phyloP scores from a whole-genome alignment of 1,284 basidiomycete species.

The Apiotrichum domesticum region DNA sequence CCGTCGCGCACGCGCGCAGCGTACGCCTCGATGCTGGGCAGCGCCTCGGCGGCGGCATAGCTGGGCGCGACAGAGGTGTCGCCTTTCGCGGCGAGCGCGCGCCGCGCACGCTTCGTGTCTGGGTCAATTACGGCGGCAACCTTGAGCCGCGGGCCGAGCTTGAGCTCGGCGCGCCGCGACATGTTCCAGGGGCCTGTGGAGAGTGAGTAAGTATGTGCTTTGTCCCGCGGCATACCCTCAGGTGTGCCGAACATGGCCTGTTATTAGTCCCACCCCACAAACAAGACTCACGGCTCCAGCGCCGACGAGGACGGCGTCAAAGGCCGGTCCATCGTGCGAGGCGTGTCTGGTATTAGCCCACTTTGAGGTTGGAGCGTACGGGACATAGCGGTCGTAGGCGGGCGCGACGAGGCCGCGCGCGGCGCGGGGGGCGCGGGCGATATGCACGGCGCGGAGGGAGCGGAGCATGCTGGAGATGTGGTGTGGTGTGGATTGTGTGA shows the following conservation, averaged over 20 bases:
- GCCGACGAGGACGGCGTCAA: constrained; percentile 31
- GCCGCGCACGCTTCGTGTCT: constrained; percentile 66
- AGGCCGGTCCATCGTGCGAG: constrained; percentile 7
- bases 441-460: background rate
- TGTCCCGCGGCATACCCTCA: constrained; percentile 23
- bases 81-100: constrained; percentile 77
- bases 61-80: constrained; percentile 78
- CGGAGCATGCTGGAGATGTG: background rate
- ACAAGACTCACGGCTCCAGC: constrained; percentile 32
- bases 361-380: background rate
- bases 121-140: constrained; percentile 91
- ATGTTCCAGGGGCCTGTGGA: constrained; percentile 40
- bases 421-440: background rate
- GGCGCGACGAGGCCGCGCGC: constrained; percentile 7
- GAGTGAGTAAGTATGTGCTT: no score
- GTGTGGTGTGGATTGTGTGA: background rate
- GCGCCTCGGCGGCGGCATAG: constrained; percentile 82
- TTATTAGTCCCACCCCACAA: background rate
- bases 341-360: constrained; percentile 3
- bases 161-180: constrained; percentile 44
- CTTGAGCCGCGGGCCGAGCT: constrained; percentile 87
- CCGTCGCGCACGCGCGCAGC: constrained; percentile 51
- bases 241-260: constrained; percentile 44
- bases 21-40: constrained; percentile 68
- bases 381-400: constrained; percentile 3